phyloP scores from a whole-genome alignment of 2,329 filamentous ascomycete genomes.

The Ampelomyces quisqualis region DNA sequence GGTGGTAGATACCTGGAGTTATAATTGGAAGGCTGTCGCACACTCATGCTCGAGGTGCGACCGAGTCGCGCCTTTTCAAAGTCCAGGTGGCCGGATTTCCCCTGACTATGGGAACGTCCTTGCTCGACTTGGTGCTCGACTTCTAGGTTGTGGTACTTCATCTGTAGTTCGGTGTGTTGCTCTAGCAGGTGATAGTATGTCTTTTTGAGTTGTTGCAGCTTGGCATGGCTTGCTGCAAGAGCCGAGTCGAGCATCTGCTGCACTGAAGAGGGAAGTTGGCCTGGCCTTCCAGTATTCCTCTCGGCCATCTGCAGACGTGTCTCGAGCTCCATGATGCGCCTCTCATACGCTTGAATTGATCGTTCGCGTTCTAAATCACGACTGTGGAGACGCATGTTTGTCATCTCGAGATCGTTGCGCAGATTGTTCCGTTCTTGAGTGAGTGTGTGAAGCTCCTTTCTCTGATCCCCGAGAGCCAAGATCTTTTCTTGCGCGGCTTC shows the following conservation, averaged over 20 bases:
- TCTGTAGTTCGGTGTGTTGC: slow-evolving; percentile 53
- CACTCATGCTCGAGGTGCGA: slow-evolving; percentile 33
- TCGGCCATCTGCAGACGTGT: slow-evolving; percentile 29
- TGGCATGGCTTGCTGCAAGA: slow-evolving; percentile 50
- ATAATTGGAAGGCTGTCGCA: slow-evolving; percentile 22
- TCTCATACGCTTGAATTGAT: slow-evolving; percentile 51
- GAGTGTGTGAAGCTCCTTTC: slow-evolving; percentile 52
- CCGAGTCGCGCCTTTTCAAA: slow-evolving; percentile 21
- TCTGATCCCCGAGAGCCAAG: slow-evolving; percentile 31
- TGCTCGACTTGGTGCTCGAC: slow-evolving; percentile 34
- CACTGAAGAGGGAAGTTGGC: slow-evolving; percentile 43
- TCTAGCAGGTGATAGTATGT: slow-evolving; percentile 54
- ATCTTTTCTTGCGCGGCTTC: slow-evolving; percentile 39
- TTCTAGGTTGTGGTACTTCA: slow-evolving; percentile 47
- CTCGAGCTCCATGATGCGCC: slow-evolving; percentile 52
- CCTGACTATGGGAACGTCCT: slow-evolving; percentile 25
- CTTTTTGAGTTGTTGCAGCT: slow-evolving; percentile 54
- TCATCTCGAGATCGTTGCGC: slow-evolving; percentile 59
- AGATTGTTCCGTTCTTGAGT: slow-evolving; percentile 61
- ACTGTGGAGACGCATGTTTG: slow-evolving; percentile 59
- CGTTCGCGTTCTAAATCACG: slow-evolving; percentile 54
- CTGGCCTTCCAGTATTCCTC: slow-evolving; percentile 27
- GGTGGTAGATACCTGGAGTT: slow-evolving; percentile 29
- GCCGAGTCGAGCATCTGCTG: slow-evolving; percentile 53
- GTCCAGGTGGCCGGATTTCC: slow-evolving; percentile 19